Evolutionary conservation across 1,284 basidiomycete genomes (phyloP), one percentile per base, ranked within the genome.

Genomic region (Irpex rosettiformis): DNA sequence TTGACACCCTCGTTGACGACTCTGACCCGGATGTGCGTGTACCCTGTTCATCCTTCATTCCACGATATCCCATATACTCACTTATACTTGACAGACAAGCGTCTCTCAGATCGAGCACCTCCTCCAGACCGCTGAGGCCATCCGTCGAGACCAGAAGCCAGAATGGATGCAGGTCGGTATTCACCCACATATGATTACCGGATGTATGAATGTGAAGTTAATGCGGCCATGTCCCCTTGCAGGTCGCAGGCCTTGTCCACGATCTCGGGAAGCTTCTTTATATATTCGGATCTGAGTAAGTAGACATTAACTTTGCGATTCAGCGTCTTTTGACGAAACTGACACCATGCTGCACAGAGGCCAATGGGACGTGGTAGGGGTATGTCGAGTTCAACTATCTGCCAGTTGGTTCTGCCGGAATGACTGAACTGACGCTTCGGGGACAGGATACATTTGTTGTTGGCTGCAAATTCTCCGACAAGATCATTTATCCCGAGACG

Each of bases 301-400:
- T 70, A 27, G 25, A 29, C 55, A 28, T 53, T 22, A 42, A 45
- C 29, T 54, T 54, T 28, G 30, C 27, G 8, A 22, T 45, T 18
- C 43, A 45, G 16, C 43, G 43, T 22, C 43, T 45, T 45, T 18
- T 18, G 43, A 18, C 13, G 21, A 30, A 27, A 45, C 57, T 54
- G 4, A 58, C 10, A n/a, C 29, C 21, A 28, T 29, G 28, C 42
- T 24, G n/a, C 63, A 60, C 47, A 79, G 82, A 52, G 92, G 93
- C 4, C 93, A 95, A 73, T 96, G 93, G 94, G 93, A 94, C 64
- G 93, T 95, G 54, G 93, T 94, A 33, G 93, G 89, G 55, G 88
- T 89, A 71, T 70, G 84, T 77, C 29, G 28, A 29, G 16, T 40
- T 18, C 30, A 27, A 40, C 33, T 37, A 16, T 57, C 47, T 10